These are phyloP conservation scores for Ammopiptanthus mongolicus DNA, from an alignment of 306 rosid species.

Conservation along the genomic window DNA sequence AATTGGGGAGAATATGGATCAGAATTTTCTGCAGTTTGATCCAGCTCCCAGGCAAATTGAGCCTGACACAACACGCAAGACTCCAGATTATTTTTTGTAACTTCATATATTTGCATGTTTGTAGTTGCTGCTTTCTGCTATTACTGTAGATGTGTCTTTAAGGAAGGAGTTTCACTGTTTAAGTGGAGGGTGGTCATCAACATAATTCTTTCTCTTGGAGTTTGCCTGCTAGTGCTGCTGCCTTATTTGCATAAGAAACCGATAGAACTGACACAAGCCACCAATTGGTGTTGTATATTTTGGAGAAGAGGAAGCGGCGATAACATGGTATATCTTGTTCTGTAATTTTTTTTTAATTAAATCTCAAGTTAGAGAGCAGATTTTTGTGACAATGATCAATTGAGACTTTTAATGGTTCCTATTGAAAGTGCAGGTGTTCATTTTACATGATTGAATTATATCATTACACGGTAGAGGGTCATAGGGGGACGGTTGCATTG, in stretches of 20 bases:
- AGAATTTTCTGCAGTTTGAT: slow-evolving; percentile 95
- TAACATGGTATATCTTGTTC: slow-evolving; percentile 56
- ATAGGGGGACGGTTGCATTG: background rate
- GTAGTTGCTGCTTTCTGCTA: slow-evolving; percentile 51
- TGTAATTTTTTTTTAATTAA: slow-evolving; percentile 31
- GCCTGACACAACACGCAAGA: slow-evolving; percentile 96
- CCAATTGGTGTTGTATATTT: slow-evolving; percentile 77
- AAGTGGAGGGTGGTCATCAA: slow-evolving; percentile 55
- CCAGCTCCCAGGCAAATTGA: slow-evolving; percentile 99
- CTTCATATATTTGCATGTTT: slow-evolving; percentile 38
- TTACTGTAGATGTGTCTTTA: slow-evolving; percentile 65
- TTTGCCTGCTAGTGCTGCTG: slow-evolving; percentile 44
- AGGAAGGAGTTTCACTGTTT: slow-evolving; percentile 34
- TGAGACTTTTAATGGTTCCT: slow-evolving; percentile 20
- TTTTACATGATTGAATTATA: slow-evolving; percentile 20
- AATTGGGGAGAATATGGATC: slow-evolving; percentile 95
- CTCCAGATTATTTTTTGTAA: slow-evolving; percentile 98
- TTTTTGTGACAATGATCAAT: slow-evolving; percentile 29
- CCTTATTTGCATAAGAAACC: slow-evolving; percentile 56
- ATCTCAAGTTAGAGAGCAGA: slow-evolving; percentile 34
- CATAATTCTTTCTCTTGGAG: slow-evolving; percentile 71
- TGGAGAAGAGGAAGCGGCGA: slow-evolving; percentile 49
- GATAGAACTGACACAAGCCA: slow-evolving; percentile 47
- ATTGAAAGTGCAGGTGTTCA: slow-evolving; percentile 31
- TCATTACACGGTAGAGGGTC: background rate